phyloP scores from a whole-genome alignment of 495 filamentous ascomycete species.

The Penicillium lividum region DNA sequence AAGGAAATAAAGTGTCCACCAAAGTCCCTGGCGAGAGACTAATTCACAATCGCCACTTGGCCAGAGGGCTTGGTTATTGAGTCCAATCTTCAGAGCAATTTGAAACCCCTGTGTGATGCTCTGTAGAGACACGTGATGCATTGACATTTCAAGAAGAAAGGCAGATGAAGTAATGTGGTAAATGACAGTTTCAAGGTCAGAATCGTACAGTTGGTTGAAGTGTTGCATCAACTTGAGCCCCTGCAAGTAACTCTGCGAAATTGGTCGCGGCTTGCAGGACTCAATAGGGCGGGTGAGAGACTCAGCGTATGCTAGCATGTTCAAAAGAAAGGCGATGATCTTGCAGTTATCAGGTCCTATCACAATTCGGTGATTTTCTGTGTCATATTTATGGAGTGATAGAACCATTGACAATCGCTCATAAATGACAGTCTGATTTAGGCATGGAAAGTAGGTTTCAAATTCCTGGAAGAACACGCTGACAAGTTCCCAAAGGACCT shows the following conservation, averaged over 20 bases:
- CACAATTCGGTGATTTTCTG: conserved; percentile 2
- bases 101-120: conserved; percentile 1
- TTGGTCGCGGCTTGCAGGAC: conserved; percentile 1
- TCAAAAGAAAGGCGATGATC: conserved; percentile 5
- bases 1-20: conserved; percentile 18
- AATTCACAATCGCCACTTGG: not conserved
- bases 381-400: not conserved
- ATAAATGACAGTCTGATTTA: not conserved
- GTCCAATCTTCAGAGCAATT: not conserved
- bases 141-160: too few species aligned
- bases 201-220: too few species aligned
- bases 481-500: not conserved
- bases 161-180: too few species aligned
- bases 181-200: too few species aligned
- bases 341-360: not conserved
- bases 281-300: not conserved
- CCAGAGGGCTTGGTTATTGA: not conserved
- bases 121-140: too few species aligned
- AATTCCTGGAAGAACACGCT: conserved; percentile 4
- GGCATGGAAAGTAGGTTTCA: conserved; percentile 2
- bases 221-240: conserved; percentile 7
- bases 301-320: conserved; percentile 8
- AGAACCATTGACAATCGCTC: too few species aligned
- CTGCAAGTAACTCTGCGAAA: conserved; percentile 1
- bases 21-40: conserved; percentile 4